phyloP scores from a whole-genome alignment of 176 grass and related monocot species.

The Eleusine coracana region DNA sequence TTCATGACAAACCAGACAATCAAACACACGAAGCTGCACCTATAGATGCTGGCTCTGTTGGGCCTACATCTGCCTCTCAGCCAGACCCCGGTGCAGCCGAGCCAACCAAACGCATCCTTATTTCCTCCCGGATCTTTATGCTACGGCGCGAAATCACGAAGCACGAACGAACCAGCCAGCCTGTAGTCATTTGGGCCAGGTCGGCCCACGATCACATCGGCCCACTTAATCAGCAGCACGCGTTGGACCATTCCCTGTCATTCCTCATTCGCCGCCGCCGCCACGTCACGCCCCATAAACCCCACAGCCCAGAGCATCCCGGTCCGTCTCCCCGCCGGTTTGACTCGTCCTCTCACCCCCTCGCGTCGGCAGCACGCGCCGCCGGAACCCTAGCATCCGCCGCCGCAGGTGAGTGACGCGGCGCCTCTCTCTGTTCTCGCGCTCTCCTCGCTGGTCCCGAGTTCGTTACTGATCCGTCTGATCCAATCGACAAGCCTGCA shows the following conservation, averaged over 20 bases:
- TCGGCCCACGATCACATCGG: neutral
- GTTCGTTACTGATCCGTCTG: constrained; percentile 4
- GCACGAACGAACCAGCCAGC: too few relatives aligned
- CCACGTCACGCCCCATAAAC: neutral
- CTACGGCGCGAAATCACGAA: too few relatives aligned
- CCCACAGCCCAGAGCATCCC: neutral
- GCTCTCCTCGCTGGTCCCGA: neutral
- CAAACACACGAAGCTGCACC: too few relatives aligned
- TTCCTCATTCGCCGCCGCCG: neutral
- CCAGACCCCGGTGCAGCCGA: too few relatives aligned
- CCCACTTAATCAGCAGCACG: neutral
- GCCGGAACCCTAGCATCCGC: constrained; percentile 49
- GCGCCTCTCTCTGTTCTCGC: neutral
- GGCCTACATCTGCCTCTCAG: too few relatives aligned
- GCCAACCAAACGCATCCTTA: too few relatives aligned
- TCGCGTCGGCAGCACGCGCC: constrained; percentile 19
- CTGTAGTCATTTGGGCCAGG: neutral
- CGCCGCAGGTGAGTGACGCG: constrained; percentile 21
- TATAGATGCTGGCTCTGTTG: too few relatives aligned
- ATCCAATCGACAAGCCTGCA: constrained; percentile 7
- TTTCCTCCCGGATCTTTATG: too few relatives aligned
- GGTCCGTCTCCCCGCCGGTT: neutral
- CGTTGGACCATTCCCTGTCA: neutral
- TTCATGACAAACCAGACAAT: too few relatives aligned
- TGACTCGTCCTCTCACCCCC: neutral